These are phyloP conservation scores for Neurospora sp. DNA, from an alignment of 495 filamentous ascomycete species.

Conservation along the genomic window DNA sequence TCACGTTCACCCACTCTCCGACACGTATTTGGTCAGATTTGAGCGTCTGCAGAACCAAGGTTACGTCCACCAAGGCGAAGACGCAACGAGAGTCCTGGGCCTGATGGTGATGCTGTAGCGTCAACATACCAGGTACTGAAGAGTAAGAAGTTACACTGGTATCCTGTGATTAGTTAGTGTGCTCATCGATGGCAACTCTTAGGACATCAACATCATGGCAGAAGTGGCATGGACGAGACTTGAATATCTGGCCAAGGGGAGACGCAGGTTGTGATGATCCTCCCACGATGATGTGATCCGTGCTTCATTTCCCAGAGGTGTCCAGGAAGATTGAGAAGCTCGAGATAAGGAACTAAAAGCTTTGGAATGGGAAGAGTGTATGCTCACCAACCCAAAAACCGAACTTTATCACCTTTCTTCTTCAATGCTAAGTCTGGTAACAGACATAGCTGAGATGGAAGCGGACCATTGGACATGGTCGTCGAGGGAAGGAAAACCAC, in stretches of 20 bases:
- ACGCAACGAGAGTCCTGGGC: constrained; percentile 31
- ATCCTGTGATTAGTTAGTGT: constrained; percentile 5
- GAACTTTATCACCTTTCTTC: constrained; percentile 60
- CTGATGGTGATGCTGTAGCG: constrained; percentile 53
- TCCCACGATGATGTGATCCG: not conserved
- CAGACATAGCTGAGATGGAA: constrained; percentile 57
- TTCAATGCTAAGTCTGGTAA: constrained; percentile 50
- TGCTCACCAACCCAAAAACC: constrained; percentile 84
- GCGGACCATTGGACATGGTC: constrained; percentile 46
- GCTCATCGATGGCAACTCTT: not conserved
- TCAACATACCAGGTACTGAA: constrained; percentile 45
- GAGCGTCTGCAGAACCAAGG: constrained; percentile 55
- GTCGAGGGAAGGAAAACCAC: not conserved
- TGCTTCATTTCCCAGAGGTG: not conserved
- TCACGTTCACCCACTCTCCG: constrained; percentile 86
- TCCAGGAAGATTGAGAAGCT: not conserved
- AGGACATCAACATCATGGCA: not conserved
- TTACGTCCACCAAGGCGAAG: constrained; percentile 55
- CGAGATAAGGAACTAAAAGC: constrained; percentile 3
- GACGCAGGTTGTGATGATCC: not conserved
- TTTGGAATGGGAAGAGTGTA: constrained; percentile 16
- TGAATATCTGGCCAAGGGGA: not conserved
- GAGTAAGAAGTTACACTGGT: constrained; percentile 62
- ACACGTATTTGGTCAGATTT: constrained; percentile 54
- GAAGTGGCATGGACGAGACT: not conserved